These are phyloP conservation scores for Malania oleifera DNA, from an alignment of 164 flowering plant species.

Conservation along the genomic window DNA sequence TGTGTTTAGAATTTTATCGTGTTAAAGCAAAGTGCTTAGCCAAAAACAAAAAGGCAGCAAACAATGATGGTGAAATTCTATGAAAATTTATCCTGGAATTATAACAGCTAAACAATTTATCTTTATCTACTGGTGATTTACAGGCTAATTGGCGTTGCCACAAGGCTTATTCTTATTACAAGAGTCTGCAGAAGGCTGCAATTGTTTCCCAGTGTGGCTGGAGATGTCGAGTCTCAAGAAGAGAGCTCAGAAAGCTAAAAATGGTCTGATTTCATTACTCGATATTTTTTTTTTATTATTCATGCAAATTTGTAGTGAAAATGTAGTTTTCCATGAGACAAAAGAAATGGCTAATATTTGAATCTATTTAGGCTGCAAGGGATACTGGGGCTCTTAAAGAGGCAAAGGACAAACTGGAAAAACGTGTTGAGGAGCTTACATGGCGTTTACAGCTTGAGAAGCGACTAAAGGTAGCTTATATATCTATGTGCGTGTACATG, in stretches of 20 bases:
- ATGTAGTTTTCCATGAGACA: background rate
- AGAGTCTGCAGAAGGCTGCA: constrained; percentile 71
- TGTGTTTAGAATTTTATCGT: too few relatives aligned
- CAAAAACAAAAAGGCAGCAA: too few relatives aligned
- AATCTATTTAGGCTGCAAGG: constrained; percentile 71
- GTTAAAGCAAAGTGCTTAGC: too few relatives aligned
- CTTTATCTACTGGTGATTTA: constrained; percentile 14
- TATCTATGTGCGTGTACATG: background rate
- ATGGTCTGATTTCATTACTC: constrained; percentile 52
- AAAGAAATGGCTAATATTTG: constrained; percentile 4
- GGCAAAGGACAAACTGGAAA: constrained; percentile 96
- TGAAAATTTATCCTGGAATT: background rate
- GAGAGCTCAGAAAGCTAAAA: constrained; percentile 81
- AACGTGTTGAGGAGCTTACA: constrained; percentile 97
- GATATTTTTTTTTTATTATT: constrained; percentile 2
- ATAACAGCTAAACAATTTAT: constrained; percentile 1
- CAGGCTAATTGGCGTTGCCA: constrained; percentile 78
- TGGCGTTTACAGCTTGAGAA: constrained; percentile 97
- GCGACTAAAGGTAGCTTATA: constrained; percentile 58
- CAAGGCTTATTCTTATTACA: constrained; percentile 68
- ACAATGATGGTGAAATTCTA: background rate
- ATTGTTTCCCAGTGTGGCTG: constrained; percentile 87
- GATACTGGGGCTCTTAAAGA: constrained; percentile 99
- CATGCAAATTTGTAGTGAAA: background rate
- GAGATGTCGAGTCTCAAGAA: constrained; percentile 82